phyloP scores from a whole-genome alignment of 75 land plant genomes.

The Picea glauca region DNA sequence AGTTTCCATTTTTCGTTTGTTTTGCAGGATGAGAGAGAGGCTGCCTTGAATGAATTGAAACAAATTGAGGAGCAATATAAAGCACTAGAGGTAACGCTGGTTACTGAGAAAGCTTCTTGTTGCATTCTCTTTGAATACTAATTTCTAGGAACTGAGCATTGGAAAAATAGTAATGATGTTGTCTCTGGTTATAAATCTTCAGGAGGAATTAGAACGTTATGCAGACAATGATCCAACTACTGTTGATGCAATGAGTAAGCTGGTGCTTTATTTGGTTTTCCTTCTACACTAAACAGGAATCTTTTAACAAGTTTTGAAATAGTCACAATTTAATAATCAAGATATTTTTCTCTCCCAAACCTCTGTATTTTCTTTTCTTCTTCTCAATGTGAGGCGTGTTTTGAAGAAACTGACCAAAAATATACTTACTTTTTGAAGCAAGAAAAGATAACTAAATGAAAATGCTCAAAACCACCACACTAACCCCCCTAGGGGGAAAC shows the following conservation, averaged over 20 bases:
- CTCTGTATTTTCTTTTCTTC: too few species aligned
- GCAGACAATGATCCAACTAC: slow-evolving; percentile 94
- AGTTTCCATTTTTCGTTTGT: not conserved
- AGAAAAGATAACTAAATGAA: too few species aligned
- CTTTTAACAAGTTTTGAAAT: not conserved
- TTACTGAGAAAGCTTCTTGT: not conserved
- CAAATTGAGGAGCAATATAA: slow-evolving; percentile 54
- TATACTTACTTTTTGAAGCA: too few species aligned
- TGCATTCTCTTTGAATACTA: slow-evolving; percentile 9
- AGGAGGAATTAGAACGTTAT: slow-evolving; percentile 77
- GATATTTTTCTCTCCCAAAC: too few species aligned
- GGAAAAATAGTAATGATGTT: not conserved
- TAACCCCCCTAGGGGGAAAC: too few species aligned
- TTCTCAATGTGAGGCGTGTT: too few species aligned
- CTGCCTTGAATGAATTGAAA: slow-evolving; percentile 57
- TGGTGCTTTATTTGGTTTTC: not conserved
- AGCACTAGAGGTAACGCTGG: slow-evolving; percentile 45
- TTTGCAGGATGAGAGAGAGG: slow-evolving; percentile 70
- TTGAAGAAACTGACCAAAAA: too few species aligned
- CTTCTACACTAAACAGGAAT: not conserved
- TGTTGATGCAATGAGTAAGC: slow-evolving; percentile 86
- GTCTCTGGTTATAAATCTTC: slow-evolving; percentile 4
- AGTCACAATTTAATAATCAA: too few species aligned
- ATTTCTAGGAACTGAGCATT: not conserved
- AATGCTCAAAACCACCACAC: too few species aligned